Evolutionary conservation across 2,329 filamentous ascomycete species (phyloP).

Genomic region (Diaporthe australafricana): DNA sequence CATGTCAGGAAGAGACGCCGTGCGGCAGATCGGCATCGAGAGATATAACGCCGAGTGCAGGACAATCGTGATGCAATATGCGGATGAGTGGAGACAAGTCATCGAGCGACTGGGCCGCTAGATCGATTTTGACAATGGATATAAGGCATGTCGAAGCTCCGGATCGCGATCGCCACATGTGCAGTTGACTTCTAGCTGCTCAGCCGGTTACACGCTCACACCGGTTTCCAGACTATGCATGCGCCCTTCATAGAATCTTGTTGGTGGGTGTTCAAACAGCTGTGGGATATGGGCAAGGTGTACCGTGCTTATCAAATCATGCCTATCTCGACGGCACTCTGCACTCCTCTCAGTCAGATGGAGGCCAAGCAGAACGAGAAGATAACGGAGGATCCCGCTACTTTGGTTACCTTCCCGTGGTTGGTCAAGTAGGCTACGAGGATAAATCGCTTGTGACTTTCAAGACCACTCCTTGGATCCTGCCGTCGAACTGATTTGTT

Average conservation of each 20-base stretch:
- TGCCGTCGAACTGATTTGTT: conserved; percentile 79
- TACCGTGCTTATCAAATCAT: conserved; percentile 81
- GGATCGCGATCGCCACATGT: too few relatives aligned
- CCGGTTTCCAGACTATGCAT: conserved; percentile 73
- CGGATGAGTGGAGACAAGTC: conserved; percentile 85
- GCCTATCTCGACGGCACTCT: conserved; percentile 81
- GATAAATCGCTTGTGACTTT: conserved; percentile 82
- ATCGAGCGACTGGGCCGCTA: conserved; percentile 90
- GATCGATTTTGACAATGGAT: conserved; percentile 98
- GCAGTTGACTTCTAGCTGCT: too few relatives aligned
- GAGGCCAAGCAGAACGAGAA: conserved; percentile 83
- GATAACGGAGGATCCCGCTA: conserved; percentile 78
- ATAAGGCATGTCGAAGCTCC: conserved; percentile 74
- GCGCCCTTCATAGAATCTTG: conserved; percentile 80
- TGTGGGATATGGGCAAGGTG: conserved; percentile 78
- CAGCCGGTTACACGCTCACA: conserved; percentile 42
- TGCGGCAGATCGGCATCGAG: conserved; percentile 84
- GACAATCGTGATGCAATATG: conserved; percentile 92
- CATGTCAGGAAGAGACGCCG: conserved; percentile 82
- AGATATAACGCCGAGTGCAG: conserved; percentile 93
- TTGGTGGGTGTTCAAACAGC: conserved; percentile 83
- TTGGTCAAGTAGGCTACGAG: conserved; percentile 70
- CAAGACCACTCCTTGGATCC: conserved; percentile 86
- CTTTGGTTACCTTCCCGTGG: conserved; percentile 79
- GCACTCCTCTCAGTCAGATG: conserved; percentile 80